Conservation (phyloP, 352 stramenopile genomes). For the Pythium scleroteichum region DNA sequence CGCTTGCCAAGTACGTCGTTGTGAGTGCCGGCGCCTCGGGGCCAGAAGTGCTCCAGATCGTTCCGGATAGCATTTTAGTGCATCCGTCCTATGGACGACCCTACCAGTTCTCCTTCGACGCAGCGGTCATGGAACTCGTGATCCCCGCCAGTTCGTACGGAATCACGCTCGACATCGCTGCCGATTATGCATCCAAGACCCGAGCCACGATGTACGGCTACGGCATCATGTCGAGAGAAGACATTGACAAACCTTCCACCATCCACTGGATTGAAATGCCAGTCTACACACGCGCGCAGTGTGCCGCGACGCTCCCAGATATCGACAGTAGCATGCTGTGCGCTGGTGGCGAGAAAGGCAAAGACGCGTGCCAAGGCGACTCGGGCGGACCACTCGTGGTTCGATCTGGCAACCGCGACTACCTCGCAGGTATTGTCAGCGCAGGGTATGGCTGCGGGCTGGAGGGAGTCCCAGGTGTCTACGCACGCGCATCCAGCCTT, state of each 20-base stretch:
- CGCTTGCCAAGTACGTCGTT: conserved; percentile 28
- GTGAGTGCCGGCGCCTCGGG: conserved; percentile 24
- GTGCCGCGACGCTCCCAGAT: conserved; percentile 24
- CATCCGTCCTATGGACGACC: conserved; percentile 29
- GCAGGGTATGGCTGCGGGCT: conserved; percentile 39
- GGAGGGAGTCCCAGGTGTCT: conserved; percentile 38
- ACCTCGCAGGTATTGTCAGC: conserved; percentile 37
- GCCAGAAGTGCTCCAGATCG: conserved; percentile 24
- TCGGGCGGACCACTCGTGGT: conserved; percentile 38
- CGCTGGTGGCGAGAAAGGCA: conserved; percentile 28
- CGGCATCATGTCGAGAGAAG: conserved; percentile 16
- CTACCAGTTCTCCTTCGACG: conserved; percentile 35
- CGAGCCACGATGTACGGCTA: conserved; percentile 36
- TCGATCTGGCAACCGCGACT: conserved; percentile 11
- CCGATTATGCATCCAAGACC: conserved; percentile 25
- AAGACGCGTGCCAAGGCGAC: conserved; percentile 40
- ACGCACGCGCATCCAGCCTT: conserved; percentile 35
- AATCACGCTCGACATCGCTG: conserved; percentile 27
- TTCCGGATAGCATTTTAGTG: conserved; percentile 21
- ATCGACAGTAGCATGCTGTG: conserved; percentile 42
- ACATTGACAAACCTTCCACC: conserved; percentile 13
- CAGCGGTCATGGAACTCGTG: conserved; percentile 34
- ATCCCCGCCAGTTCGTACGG: conserved; percentile 23
- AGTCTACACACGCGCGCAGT: conserved; percentile 26
- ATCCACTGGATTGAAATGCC: conserved; percentile 28